A percentile compares a stretch with the other conserved stretches of the same genome.
phyloP scores from a whole-genome alignment of 2,329 filamentous ascomycete genomes.

The Daldinia eschscholtzii region DNA sequence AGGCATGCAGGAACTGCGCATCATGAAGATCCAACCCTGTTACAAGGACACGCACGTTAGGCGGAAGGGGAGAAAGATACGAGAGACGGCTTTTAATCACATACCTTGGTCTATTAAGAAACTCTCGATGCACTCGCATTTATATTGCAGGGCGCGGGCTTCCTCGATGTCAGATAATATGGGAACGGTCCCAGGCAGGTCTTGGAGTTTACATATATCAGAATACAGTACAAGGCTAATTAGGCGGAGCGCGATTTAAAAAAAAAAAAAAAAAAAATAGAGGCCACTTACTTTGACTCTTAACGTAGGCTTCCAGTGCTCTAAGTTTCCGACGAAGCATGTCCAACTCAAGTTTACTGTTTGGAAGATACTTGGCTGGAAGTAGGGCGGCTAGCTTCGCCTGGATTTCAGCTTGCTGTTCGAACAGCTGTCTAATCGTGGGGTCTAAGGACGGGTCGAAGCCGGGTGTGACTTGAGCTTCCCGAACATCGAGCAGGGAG shows the following conservation, averaged over 20 bases:
- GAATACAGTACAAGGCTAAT: constrained; percentile 32
- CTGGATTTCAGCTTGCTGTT: constrained; percentile 67
- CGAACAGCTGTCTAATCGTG: constrained; percentile 61
- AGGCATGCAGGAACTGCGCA: constrained; percentile 55
- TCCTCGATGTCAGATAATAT: constrained; percentile 68
- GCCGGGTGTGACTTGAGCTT: constrained; percentile 49
- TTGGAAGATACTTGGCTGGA: constrained; percentile 61
- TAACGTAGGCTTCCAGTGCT: constrained; percentile 62
- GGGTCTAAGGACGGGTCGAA: constrained; percentile 59
- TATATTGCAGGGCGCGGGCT: constrained; percentile 68
- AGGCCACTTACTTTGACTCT: constrained; percentile 62
- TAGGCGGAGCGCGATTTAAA: constrained; percentile 37
- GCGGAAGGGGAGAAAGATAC: constrained; percentile 13
- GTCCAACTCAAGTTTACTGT: constrained; percentile 63
- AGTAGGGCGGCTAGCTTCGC: constrained; percentile 63
- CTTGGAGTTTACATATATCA: constrained; percentile 48
- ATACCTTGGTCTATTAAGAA: constrained; percentile 64
- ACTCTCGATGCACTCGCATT: constrained; percentile 69
- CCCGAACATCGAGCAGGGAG: constrained; percentile 49
- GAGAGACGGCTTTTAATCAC: constrained; percentile 35
- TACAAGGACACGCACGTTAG: constrained; percentile 29
- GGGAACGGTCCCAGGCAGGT: constrained; percentile 57
- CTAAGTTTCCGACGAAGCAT: constrained; percentile 69
- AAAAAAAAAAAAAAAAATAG: too few relatives aligned
- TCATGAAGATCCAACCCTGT: constrained; percentile 61